Percentiles rank a stretch among this genome's conserved stretches.
phyloP scores from a whole-genome alignment of 768 basidiomycete genomes.

The Trametes cinnabarina region DNA sequence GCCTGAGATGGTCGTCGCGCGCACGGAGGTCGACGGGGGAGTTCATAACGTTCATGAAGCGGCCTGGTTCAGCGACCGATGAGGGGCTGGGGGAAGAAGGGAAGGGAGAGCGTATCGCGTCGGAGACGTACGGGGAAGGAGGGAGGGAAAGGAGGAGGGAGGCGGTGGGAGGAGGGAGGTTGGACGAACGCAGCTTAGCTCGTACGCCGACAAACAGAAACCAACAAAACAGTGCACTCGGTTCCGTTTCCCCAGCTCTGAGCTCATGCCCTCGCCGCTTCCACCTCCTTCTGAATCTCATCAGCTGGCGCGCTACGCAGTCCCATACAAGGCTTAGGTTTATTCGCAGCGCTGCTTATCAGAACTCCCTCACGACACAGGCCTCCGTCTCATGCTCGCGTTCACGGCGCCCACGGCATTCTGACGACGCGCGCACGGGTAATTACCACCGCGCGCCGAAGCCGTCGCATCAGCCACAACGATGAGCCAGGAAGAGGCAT shows the following conservation, averaged over 20 bases:
- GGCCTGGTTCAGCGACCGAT: not conserved
- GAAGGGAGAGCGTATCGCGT: constrained; percentile 20
- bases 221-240: constrained; percentile 14
- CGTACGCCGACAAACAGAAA: constrained; percentile 12
- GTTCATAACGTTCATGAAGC: constrained; percentile 31
- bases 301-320: not conserved
- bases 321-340: not conserved
- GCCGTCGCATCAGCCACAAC: not conserved
- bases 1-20: constrained; percentile 48
- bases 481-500: too few relatives aligned
- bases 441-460: too few relatives aligned
- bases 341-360: not conserved
- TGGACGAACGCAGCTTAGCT: constrained; percentile 13
- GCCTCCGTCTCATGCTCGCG: not conserved
- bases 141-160: constrained; percentile 18
- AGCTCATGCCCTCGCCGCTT: not conserved
- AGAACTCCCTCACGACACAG: not conserved
- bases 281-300: too few relatives aligned
- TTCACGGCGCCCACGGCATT: not conserved
- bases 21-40: constrained; percentile 30
- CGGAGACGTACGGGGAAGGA: constrained; percentile 11
- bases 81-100: constrained; percentile 9
- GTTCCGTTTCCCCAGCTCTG: constrained; percentile 10
- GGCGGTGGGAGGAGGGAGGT: not conserved
- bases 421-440: too few relatives aligned